Conservation (phyloP, 768 basidiomycete species). For the Boletus tylopilopsis region DNA sequence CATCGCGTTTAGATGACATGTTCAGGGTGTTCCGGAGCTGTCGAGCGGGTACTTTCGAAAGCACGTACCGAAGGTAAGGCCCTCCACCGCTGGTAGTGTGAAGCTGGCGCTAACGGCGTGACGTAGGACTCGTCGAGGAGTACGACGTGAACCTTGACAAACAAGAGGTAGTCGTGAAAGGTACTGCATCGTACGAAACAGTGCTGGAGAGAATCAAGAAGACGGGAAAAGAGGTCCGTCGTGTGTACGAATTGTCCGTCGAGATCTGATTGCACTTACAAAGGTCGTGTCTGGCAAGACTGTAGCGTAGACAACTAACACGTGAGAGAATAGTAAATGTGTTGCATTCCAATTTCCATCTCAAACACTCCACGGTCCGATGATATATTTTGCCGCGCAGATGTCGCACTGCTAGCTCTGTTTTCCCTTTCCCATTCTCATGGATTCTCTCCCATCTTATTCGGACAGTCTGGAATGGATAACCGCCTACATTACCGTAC, state of each 20-base stretch:
- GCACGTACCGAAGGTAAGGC: slow-evolving; percentile 42
- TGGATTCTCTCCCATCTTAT: slow-evolving; percentile 43
- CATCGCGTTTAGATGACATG: slow-evolving; percentile 71
- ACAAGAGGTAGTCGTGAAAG: slow-evolving; percentile 71
- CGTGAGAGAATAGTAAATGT: background rate
- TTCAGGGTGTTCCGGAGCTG: slow-evolving; percentile 79
- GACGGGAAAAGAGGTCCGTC: slow-evolving; percentile 82
- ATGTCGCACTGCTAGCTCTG: no score
- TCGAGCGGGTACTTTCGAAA: slow-evolving; percentile 70
- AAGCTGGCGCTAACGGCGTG: background rate
- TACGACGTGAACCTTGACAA: slow-evolving; percentile 63
- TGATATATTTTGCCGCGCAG: no score
- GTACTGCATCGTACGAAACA: slow-evolving; percentile 56
- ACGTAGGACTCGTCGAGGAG: slow-evolving; percentile 24
- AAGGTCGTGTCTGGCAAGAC: slow-evolving; percentile 47
- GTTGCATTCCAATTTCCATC: background rate
- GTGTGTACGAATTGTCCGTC: background rate
- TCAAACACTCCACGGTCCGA: no score
- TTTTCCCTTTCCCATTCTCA: slow-evolving; percentile 17
- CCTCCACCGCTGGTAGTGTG: no score
- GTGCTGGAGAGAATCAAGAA: slow-evolving; percentile 77
- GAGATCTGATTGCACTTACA: background rate
- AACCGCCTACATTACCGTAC: slow-evolving; percentile 53
- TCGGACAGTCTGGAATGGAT: slow-evolving; percentile 48
- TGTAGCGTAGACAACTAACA: no score